A percentile compares a stretch with the other conserved stretches of the same genome.
These are phyloP conservation scores for Aspergillus sp. DNA, from an alignment of 2,329 filamentous ascomycete species.

Conservation along the genomic window DNA sequence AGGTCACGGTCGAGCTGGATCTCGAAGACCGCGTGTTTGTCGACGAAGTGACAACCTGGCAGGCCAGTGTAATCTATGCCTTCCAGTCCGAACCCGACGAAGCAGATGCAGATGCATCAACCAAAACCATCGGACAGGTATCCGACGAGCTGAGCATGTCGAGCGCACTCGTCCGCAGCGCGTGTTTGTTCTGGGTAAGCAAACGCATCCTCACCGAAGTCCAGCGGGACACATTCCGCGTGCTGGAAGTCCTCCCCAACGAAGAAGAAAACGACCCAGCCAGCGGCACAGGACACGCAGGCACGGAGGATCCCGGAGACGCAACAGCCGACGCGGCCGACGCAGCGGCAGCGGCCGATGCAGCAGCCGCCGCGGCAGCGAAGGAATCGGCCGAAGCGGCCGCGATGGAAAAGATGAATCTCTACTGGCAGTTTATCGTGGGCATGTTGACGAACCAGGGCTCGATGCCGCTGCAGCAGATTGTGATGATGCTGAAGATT, in stretches of 20 bases:
- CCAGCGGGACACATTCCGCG: constrained; percentile 50
- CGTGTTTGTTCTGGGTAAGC: constrained; percentile 59
- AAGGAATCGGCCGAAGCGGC: constrained; percentile 50
- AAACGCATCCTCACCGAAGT: constrained; percentile 48
- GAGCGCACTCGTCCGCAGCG: constrained; percentile 52
- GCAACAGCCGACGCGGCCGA: constrained; percentile 22
- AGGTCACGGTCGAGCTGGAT: constrained; percentile 74
- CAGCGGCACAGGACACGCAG: constrained; percentile 14
- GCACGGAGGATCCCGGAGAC: constrained; percentile 9
- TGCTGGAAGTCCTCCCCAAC: constrained; percentile 50
- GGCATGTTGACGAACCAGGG: constrained; percentile 94
- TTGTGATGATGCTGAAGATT: constrained; percentile 94
- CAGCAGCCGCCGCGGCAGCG: constrained; percentile 37
- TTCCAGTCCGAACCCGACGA: constrained; percentile 56
- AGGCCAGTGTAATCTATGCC: constrained; percentile 80
- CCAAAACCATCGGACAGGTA: constrained; percentile 41
- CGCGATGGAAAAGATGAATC: constrained; percentile 62
- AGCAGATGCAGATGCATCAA: constrained; percentile 20
- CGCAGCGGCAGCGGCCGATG: constrained; percentile 35
- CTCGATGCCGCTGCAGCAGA: constrained; percentile 74
- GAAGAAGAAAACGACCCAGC: constrained; percentile 22
- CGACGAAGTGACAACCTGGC: constrained; percentile 72
- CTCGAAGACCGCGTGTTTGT: constrained; percentile 72
- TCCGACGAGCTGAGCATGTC: constrained; percentile 51
- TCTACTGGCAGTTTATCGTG: constrained; percentile 89